Conservation (phyloP, 192 early-diverging fungal species). For the Thamnidium elegans region DNA sequence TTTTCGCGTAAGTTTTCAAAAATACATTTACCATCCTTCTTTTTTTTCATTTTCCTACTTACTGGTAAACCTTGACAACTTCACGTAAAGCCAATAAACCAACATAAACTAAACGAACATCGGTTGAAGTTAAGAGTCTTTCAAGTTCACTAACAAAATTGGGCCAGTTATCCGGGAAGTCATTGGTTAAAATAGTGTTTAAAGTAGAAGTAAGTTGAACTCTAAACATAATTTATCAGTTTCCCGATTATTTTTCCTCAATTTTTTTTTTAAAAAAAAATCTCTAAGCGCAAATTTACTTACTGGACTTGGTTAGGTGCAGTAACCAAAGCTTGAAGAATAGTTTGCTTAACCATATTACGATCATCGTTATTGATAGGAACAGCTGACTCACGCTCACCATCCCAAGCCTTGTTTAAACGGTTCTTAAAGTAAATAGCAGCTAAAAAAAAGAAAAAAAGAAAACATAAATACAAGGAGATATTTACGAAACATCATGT, state of each 20-base stretch:
- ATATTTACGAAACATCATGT: not conserved
- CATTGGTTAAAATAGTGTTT: constrained; percentile 68
- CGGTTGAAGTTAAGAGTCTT: constrained; percentile 59
- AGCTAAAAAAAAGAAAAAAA: constrained; percentile 35
- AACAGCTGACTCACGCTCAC: constrained; percentile 29
- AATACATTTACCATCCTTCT: too few species aligned
- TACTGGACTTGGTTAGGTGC: constrained; percentile 73
- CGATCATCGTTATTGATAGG: constrained; percentile 70
- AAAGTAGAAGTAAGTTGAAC: constrained; percentile 79
- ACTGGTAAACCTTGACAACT: constrained; percentile 77
- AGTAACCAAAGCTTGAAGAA: constrained; percentile 72
- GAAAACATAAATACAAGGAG: constrained; percentile 25
- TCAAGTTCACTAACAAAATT: constrained; percentile 67
- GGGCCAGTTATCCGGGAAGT: constrained; percentile 82
- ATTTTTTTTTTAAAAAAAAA: not conserved
- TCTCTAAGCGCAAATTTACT: constrained; percentile 9
- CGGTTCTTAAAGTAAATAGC: constrained; percentile 93
- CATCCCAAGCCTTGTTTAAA: constrained; percentile 67
- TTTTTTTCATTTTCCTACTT: constrained; percentile 25
- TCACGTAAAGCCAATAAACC: constrained; percentile 80
- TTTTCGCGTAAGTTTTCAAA: not conserved
- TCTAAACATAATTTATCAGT: constrained; percentile 22
- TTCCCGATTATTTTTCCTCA: too few species aligned
- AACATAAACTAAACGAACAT: constrained; percentile 66
- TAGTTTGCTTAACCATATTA: constrained; percentile 62